Evolutionary conservation across 345 rosid species (phyloP), one percentile per base, ranked within the genome.

Genomic region (Lepidium aucheri): DNA sequence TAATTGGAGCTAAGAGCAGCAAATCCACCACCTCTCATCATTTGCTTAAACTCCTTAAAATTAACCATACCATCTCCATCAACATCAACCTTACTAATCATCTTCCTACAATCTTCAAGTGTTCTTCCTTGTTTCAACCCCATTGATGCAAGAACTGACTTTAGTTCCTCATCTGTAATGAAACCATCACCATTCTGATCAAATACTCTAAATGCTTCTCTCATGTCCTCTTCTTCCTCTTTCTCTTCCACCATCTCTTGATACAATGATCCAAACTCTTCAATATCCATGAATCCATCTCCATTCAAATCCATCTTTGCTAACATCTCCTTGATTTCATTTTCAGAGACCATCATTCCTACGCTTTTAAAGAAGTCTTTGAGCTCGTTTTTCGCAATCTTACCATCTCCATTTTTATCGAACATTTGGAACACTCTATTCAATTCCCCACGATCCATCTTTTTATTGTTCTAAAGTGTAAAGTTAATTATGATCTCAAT

Each of bases 1-100:
- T 65, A 74, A 67, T 61, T 42, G 16, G 79, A 85, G 45, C 76
- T 78, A 44, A 91, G 70, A 13, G 95, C 92, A 58, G 96, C 89
- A 72, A 92, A 87, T 1, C 96, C 96, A 41, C 78, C 78, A 36
- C 78, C 70, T 41, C 61, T 74, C 78, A 74, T 74, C 74, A 74
- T 74, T 41, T 74, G 78, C 60, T 63, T 63, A 28, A 74, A 74
- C 70, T 74, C 78, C 24, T 68, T 68, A 52, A 59, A 74, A 33
- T 67, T 68, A 47, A 74, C 73, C 73, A 50, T 74, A 17, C 78
- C 78, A 69, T 74, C 78, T 47, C 78, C 77, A 74, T 74, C 77
- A 16, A 51, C 74, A 36, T 74, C 78, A 20, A 74, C 78, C 41
- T 74, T 63, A 42, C 60, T 68, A 11, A 74, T 74, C 70, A 74